A percentile compares a stretch with the other conserved stretches of the same genome.
Evolutionary conservation across 768 basidiomycete genomes (phyloP).

Genomic region (Amanita phalloides): DNA sequence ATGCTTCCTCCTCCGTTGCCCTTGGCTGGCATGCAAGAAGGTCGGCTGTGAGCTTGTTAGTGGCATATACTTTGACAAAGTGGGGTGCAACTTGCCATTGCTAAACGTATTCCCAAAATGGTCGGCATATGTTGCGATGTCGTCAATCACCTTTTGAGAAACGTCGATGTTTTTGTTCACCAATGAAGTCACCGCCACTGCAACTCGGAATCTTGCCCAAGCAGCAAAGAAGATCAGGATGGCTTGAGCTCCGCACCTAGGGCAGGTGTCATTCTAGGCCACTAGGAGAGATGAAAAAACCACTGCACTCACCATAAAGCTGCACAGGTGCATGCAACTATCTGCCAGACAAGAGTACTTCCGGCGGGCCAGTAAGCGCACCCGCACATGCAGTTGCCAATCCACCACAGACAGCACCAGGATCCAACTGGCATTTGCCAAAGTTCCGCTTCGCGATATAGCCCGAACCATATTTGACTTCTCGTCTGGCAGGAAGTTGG

Average conservation of each 20-base stretch:
- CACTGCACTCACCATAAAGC: neutral
- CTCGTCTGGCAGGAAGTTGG: neutral
- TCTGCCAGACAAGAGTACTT: neutral
- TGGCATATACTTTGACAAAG: neutral
- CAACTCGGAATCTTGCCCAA: neutral
- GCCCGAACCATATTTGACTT: neutral
- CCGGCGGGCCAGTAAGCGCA: neutral
- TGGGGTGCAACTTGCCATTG: neutral
- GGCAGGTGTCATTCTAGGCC: neutral
- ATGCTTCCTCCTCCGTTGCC: neutral
- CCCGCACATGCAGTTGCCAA: neutral
- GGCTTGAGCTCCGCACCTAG: neutral
- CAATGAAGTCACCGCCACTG: neutral
- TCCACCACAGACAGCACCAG: neutral
- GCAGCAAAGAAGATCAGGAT: neutral
- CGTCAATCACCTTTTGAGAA: neutral
- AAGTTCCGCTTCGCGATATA: neutral
- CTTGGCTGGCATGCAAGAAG: neutral
- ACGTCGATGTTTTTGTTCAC: neutral
- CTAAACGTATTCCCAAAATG: neutral
- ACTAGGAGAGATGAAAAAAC: neutral
- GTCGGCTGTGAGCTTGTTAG: neutral
- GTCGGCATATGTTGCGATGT: neutral
- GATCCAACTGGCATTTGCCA: neutral
- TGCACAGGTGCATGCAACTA: neutral